Conservation (phyloP, 345 rosid species). For the Syzygium aqueum region DNA sequence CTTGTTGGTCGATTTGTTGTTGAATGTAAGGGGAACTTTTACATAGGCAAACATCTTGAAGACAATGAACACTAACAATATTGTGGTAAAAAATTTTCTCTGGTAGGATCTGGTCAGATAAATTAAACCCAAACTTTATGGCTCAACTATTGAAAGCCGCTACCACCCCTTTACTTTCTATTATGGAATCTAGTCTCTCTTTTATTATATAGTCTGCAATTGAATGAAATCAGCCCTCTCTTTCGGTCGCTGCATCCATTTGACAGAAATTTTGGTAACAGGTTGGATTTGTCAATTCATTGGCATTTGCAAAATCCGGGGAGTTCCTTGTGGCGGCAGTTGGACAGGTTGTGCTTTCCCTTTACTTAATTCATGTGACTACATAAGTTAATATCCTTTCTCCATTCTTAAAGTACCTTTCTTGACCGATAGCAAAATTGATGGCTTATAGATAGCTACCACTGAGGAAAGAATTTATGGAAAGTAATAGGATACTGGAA, state of each 20-base stretch:
- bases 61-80: neutral
- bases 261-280: conserved; percentile 15
- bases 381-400: neutral
- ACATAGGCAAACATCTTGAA: neutral
- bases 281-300: conserved; percentile 89
- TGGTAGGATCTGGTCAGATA: neutral
- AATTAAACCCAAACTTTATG: neutral
- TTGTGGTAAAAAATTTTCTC: neutral
- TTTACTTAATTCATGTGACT: neutral
- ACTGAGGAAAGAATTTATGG: neutral
- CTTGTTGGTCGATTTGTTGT: neutral
- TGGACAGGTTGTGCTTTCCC: conserved; percentile 50
- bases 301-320: conserved; percentile 91
- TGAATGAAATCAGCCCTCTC: neutral
- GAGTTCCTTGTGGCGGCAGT: conserved; percentile 79
- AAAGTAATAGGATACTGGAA: neutral
- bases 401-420: neutral
- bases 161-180: neutral
- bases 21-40: neutral
- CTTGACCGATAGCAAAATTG: neutral
- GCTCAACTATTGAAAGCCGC: neutral
- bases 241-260: neutral
- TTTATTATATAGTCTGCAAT: neutral
- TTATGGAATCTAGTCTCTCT: neutral
- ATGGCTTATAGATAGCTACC: neutral